Conservation (phyloP, 306 rosid genomes). For the Luffa aegyptiaca region DNA sequence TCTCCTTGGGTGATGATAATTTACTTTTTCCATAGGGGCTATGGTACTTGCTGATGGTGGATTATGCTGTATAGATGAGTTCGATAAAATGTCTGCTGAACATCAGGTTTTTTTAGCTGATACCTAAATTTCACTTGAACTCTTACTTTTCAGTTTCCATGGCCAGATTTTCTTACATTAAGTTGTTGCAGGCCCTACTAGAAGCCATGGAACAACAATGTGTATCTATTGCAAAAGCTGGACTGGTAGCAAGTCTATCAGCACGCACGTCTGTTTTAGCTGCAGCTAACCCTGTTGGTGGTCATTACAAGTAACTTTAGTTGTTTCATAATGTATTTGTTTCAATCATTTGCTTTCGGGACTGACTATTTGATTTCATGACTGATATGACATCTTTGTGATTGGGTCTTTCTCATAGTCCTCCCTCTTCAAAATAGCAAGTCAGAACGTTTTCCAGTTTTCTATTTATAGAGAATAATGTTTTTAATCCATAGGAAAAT, state of each 20-base stretch:
- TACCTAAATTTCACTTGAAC: conserved; percentile 12
- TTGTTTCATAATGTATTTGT: neutral
- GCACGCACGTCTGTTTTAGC: conserved; percentile 91
- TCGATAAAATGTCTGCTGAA: conserved; percentile 86
- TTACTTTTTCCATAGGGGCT: conserved; percentile 50
- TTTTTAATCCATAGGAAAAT: neutral
- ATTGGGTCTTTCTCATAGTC: neutral
- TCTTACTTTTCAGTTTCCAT: conserved; percentile 13
- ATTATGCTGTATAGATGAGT: conserved; percentile 88
- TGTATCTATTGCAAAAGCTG: conserved; percentile 97
- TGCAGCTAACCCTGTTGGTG: conserved; percentile 93
- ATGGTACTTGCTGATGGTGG: conserved; percentile 97
- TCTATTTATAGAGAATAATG: neutral
- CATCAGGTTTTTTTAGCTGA: conserved; percentile 73
- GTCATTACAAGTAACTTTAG: conserved; percentile 73
- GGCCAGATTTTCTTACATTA: conserved; percentile 12
- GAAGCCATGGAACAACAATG: conserved; percentile 99
- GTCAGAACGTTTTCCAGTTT: neutral
- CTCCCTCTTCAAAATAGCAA: neutral
- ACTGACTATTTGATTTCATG: neutral
- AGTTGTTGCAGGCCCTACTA: conserved; percentile 51
- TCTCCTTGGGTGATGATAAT: neutral
- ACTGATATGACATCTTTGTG: neutral
- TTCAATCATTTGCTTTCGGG: neutral
- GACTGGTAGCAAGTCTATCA: conserved; percentile 90